These are phyloP conservation scores for Lenwebbia sp. DNA, from an alignment of 345 rosid genomes.

Conservation along the genomic window DNA sequence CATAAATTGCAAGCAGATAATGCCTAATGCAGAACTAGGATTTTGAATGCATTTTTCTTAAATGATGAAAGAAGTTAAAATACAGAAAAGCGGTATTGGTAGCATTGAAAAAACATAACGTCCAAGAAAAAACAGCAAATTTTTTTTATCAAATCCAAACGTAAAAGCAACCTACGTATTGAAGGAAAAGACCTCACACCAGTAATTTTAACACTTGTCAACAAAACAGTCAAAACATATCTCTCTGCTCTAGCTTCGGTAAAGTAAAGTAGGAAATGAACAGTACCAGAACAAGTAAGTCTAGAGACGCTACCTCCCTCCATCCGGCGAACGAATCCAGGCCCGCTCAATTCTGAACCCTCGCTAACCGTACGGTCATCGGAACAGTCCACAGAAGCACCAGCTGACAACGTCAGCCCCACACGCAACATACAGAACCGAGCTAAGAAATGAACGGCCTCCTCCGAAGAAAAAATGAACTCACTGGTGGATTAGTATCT, in stretches of 20 bases:
- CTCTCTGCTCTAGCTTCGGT: not conserved
- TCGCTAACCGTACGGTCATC: conserved; percentile 34
- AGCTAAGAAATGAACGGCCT: not conserved
- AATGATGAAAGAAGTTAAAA: not conserved
- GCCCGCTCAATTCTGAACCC: conserved; percentile 47
- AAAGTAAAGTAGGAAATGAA: conserved; percentile 42
- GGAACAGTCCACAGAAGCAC: not conserved
- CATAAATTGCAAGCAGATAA: not conserved
- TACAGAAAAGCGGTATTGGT: not conserved
- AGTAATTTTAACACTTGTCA: not conserved
- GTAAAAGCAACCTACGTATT: not conserved
- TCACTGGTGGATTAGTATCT: conserved; percentile 36
- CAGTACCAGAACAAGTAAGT: conserved; percentile 83
- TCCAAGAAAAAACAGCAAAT: not conserved
- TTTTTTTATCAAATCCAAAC: not conserved
- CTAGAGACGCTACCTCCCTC: conserved; percentile 99
- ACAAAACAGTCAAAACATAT: not conserved
- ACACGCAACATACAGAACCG: not conserved
- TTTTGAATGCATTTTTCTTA: not conserved
- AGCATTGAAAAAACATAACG: not conserved
- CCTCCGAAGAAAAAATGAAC: conserved; percentile 5
- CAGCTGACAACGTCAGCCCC: not conserved
- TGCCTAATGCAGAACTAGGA: not conserved
- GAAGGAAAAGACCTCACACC: not conserved
- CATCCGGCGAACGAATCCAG: conserved; percentile 74